Conservation (phyloP, 176 grass and related monocot genomes). For the Oropetium thomaeum region DNA sequence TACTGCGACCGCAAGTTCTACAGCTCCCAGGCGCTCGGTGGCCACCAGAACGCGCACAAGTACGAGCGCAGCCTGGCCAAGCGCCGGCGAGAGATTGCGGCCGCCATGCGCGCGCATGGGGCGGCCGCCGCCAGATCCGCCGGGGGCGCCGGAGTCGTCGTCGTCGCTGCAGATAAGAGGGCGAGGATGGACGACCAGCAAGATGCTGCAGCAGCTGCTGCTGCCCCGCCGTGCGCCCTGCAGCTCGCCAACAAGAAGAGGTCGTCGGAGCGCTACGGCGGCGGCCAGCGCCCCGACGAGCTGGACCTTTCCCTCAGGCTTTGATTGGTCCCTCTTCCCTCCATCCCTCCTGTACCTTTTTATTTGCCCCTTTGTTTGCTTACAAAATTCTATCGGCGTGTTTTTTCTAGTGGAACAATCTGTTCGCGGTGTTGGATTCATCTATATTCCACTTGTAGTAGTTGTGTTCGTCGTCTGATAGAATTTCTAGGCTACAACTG, state of each 20-base stretch:
- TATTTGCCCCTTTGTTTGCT: conserved; percentile 4
- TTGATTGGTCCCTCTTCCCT: conserved; percentile 23
- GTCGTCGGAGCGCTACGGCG: not conserved
- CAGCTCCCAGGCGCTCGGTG: conserved; percentile 90
- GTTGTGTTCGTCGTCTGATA: not conserved
- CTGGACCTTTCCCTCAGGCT: conserved; percentile 55
- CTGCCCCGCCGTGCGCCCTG: not conserved
- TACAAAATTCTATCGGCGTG: not conserved
- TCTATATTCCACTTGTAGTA: not conserved
- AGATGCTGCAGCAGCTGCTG: not conserved
- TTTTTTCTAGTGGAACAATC: not conserved
- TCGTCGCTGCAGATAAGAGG: not conserved
- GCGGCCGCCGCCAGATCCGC: not conserved
- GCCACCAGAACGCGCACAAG: conserved; percentile 98
- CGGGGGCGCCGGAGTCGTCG: not conserved
- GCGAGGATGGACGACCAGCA: not conserved
- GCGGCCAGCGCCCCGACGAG: conserved; percentile 6
- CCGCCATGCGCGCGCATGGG: conserved; percentile 24
- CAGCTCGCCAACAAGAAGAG: not conserved
- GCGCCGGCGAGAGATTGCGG: conserved; percentile 45
- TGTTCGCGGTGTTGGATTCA: not conserved
- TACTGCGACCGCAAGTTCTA: conserved; percentile 87
- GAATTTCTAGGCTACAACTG: conserved; percentile 10
- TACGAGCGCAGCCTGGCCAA: conserved; percentile 77
- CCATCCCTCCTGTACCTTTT: not conserved